Percentiles rank a stretch among this genome's conserved stretches.
Evolutionary conservation across 169 alveolate genomes (phyloP).

Genomic region (Theileria annulata): DNA sequence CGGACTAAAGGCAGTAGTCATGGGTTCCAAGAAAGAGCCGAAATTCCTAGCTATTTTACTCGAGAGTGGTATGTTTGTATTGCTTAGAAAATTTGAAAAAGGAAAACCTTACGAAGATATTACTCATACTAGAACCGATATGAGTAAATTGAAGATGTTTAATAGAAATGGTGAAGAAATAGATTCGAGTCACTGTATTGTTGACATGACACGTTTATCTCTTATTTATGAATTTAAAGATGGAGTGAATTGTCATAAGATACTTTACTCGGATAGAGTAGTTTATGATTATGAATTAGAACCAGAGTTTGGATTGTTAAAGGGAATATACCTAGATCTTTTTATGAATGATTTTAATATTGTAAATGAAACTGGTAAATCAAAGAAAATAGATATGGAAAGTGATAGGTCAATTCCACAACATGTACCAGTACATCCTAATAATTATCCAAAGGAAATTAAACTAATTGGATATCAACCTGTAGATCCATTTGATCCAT

Average conservation of each 20-base stretch:
- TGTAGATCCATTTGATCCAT: background rate
- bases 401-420: background rate
- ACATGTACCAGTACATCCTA: background rate
- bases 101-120: no score
- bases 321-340: background rate
- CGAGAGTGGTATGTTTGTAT: no score
- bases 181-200: no score
- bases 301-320: background rate
- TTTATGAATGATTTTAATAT: background rate
- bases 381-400: background rate
- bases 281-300: background rate
- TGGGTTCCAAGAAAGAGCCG: no score
- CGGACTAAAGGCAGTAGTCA: no score
- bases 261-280: background rate
- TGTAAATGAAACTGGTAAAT: background rate
- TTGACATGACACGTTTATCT: no score
- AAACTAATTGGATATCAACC: background rate
- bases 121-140: no score
- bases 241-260: background rate
- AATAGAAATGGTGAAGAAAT: no score
- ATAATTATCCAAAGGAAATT: background rate
- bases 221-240: no score
- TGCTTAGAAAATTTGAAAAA: no score
- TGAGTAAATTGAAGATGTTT: no score
- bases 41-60: no score